Percentiles rank a stretch among this genome's conserved stretches.
These are phyloP conservation scores for Penicillium sp. DNA, from an alignment of 2,329 filamentous ascomycete genomes.

Conservation along the genomic window DNA sequence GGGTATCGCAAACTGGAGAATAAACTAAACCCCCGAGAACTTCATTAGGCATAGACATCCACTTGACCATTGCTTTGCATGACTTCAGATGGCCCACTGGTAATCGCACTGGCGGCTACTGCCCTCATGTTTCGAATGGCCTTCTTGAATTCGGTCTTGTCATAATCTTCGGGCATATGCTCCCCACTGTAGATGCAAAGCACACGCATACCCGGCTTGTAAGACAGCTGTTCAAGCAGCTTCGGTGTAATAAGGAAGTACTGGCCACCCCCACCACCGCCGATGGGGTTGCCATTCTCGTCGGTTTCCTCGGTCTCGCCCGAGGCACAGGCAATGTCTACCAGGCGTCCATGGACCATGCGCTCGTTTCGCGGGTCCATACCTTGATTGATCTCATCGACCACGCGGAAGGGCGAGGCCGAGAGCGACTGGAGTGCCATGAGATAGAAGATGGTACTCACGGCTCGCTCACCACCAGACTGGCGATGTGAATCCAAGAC, in stretches of 20 bases:
- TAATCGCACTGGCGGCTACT: slow-evolving; percentile 20
- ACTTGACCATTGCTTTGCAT: slow-evolving; percentile 20
- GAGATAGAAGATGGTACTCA: slow-evolving; percentile 97
- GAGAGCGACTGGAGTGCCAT: slow-evolving; percentile 96
- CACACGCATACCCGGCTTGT: slow-evolving; percentile 87
- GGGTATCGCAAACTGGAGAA: slow-evolving; percentile 14
- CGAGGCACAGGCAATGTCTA: slow-evolving; percentile 80
- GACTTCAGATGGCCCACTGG: slow-evolving; percentile 14
- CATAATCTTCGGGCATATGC: slow-evolving; percentile 46
- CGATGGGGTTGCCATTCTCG: slow-evolving; percentile 38
- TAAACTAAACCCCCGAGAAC: slow-evolving; percentile 12
- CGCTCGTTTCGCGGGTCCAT: slow-evolving; percentile 99
- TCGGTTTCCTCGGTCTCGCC: slow-evolving; percentile 54
- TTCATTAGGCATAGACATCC: slow-evolving; percentile 23
- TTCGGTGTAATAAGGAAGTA: slow-evolving; percentile 99
- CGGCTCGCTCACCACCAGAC: slow-evolving; percentile 91
- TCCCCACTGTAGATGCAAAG: slow-evolving; percentile 93
- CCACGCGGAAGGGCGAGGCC: slow-evolving; percentile 92
- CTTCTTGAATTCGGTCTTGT: slow-evolving; percentile 37
- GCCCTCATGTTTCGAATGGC: slow-evolving; percentile 39
- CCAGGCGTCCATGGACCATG: slow-evolving; percentile 97
- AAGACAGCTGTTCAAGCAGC: slow-evolving; percentile 80
- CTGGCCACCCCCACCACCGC: slow-evolving; percentile 54
- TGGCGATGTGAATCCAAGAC: slow-evolving; percentile 88
- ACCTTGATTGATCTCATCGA: slow-evolving; percentile 99